Evolutionary conservation across 352 stramenopile genomes (phyloP).

Genomic region (Pythium apleroticum): DNA sequence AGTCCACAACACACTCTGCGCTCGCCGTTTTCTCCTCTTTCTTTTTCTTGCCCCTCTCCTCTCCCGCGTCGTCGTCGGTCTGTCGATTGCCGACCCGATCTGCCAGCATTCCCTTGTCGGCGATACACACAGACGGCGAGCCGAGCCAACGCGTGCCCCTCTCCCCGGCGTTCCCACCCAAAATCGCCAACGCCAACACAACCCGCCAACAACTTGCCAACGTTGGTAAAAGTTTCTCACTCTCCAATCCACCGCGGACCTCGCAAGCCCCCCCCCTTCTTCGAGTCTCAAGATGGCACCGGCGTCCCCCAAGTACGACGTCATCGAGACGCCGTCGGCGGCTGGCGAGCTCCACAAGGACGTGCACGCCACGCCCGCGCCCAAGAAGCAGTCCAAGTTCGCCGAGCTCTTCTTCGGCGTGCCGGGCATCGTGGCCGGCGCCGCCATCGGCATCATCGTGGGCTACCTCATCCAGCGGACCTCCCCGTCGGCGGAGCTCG

Average conservation of each 20-base stretch:
- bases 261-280: slow-evolving; percentile 1
- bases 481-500: neutral
- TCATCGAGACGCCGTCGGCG: slow-evolving; percentile 26
- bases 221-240: slow-evolving; percentile 10
- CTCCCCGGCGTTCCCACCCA: neutral
- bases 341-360: slow-evolving; percentile 7
- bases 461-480: slow-evolving; percentile 11
- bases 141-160: neutral
- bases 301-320: slow-evolving; percentile 24
- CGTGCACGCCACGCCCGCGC: neutral
- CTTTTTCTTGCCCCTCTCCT: neutral
- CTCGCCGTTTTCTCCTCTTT: neutral
- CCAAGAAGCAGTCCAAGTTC: slow-evolving; percentile 5
- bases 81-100: neutral
- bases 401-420: slow-evolving; percentile 22
- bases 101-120: neutral
- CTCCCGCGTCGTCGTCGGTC: neutral
- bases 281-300: slow-evolving; percentile 4
- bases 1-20: neutral
- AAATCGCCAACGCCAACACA: neutral
- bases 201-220: neutral
- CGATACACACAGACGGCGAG: neutral
- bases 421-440: slow-evolving; percentile 24
- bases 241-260: slow-evolving; percentile 15
- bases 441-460: slow-evolving; percentile 20